Evolutionary conservation across 73 alveolate genomes (phyloP).

Genomic region (Effrenium voratum): DNA sequence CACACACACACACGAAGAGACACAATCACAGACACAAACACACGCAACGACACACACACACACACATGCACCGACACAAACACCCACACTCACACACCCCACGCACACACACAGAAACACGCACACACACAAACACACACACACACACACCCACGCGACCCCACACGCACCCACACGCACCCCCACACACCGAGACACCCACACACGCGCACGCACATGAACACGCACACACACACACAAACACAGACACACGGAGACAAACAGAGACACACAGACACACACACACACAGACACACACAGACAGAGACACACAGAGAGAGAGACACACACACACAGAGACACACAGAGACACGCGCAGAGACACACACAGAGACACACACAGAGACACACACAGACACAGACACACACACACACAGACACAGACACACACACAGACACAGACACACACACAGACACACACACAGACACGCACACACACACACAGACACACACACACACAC

Average conservation of each 20-base stretch:
- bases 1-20: too few relatives aligned
- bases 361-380: slow-evolving; percentile 4
- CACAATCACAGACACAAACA: too few relatives aligned
- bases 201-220: background rate
- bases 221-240: background rate
- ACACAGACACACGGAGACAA: background rate
- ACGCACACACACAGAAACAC: background rate
- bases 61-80: too few relatives aligned
- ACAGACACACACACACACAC: background rate
- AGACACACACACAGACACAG: background rate
- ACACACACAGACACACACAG: background rate
- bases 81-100: background rate
- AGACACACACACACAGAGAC: background rate
- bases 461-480: too few relatives aligned
- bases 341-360: background rate
- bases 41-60: too few relatives aligned
- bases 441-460: background rate
- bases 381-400: background rate
- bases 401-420: background rate
- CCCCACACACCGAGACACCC: background rate
- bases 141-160: background rate
- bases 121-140: background rate
- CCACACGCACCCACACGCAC: background rate
- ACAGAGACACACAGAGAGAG: background rate
- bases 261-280: background rate